A percentile compares a stretch with the other conserved stretches of the same genome.
phyloP scores from a whole-genome alignment of 495 filamentous ascomycete species.

The Daldinia bambusicola region DNA sequence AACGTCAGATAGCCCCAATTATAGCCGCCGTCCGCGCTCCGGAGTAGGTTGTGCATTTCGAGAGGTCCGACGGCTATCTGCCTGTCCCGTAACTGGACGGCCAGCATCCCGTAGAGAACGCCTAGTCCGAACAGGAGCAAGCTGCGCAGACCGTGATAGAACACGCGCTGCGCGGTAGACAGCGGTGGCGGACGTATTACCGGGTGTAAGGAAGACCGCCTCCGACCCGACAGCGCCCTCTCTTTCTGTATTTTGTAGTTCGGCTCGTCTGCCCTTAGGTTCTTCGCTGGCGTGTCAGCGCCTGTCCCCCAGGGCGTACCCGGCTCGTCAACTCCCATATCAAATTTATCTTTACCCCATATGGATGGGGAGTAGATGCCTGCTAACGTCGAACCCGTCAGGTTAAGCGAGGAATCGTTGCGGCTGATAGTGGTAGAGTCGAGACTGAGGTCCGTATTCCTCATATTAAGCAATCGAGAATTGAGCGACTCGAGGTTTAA shows the following conservation, averaged over 20 bases:
- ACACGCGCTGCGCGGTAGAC: slow-evolving; percentile 32
- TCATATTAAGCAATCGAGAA: slow-evolving; percentile 51
- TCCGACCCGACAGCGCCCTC: slow-evolving; percentile 28
- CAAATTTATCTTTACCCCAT: slow-evolving; percentile 55
- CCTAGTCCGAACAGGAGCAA: slow-evolving; percentile 82
- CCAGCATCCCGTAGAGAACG: slow-evolving; percentile 82
- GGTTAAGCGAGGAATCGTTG: slow-evolving; percentile 81
- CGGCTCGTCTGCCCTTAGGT: slow-evolving; percentile 44
- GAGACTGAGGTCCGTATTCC: slow-evolving; percentile 34
- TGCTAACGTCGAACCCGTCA: slow-evolving; percentile 87
- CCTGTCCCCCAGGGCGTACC: slow-evolving; percentile 76
- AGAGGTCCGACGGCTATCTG: slow-evolving; percentile 52
- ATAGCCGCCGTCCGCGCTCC: slow-evolving; percentile 48
- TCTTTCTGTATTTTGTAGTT: slow-evolving; percentile 46
- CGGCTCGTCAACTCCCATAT: slow-evolving; percentile 48
- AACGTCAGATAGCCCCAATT: slow-evolving; percentile 76
- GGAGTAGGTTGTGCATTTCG: slow-evolving; percentile 67
- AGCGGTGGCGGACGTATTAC: slow-evolving; percentile 17
- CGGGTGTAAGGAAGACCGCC: slow-evolving; percentile 42
- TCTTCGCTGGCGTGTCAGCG: slow-evolving; percentile 66
- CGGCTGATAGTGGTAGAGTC: slow-evolving; percentile 60
- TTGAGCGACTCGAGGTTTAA: slow-evolving; percentile 46
- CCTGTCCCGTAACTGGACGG: slow-evolving; percentile 71
- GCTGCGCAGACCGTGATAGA: slow-evolving; percentile 63
- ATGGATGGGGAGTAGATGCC: slow-evolving; percentile 86